Base-by-base conservation (phyloP, 2,329 filamentous ascomycete genomes). In the Trichoderma cornu-damae region DNA sequence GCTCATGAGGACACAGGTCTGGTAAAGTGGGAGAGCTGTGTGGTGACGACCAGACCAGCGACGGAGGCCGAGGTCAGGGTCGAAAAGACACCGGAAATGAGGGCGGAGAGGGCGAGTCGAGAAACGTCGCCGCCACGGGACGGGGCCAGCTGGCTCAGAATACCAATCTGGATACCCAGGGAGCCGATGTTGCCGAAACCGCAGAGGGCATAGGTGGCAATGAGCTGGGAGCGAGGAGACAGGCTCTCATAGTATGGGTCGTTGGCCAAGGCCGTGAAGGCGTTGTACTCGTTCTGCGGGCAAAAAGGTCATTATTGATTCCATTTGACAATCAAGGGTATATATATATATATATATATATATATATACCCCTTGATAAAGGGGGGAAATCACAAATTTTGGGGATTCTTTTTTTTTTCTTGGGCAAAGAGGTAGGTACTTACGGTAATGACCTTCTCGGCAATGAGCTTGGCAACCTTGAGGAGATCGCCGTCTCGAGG, bases 161-260 rank as follows among this genome's bases (percentile, higher is more conserved):
- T 89, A 76, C 90, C 90, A 60, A 96, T 94, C 73, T 96, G 90
- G 57, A 90, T 93, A 69, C 90, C 90, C 47, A 96, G 81, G 28
- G 89, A 93, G 54, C 88, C 88, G 64, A 96, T 87, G 76, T 96
- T 96, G 61, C 89, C 91, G 69, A 90, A 90, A 24, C 84, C 84
- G 72, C 90, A 95, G 62, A 92, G 81, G 18, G 89, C 88, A 68
- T 96, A 96, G 50, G 89, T 95, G 44, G 87, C 89, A 67, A 96
- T 95, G 63, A 96, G 80, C 44, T 80, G 79, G 22, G 89, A 90
- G 53, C 90, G 89, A 14, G 82, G 75, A 28, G 83, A 84, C 60
- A 96, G 79, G 26, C 69, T 62, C 54, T 73, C 72, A 70, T 88
- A 91, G 7, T 69, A 61, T 32, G 72, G 69, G 67, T 87, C 89